phyloP scores from a whole-genome alignment of 2,329 filamentous ascomycete genomes.

The Alternaria dauci region DNA sequence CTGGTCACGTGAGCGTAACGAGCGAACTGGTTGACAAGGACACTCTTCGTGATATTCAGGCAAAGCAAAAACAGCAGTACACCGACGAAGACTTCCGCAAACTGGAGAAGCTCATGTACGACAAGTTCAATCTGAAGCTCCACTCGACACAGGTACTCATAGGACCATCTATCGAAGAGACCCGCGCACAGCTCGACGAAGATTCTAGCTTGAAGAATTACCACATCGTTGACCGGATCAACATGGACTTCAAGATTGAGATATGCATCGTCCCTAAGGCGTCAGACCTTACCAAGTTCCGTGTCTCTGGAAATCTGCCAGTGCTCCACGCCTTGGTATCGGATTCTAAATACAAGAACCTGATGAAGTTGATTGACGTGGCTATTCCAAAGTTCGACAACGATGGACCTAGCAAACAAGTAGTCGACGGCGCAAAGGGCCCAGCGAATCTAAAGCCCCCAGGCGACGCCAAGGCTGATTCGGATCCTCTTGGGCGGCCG shows the following conservation, averaged over 20 bases:
- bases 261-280: conserved; percentile 96
- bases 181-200: conserved; percentile 79
- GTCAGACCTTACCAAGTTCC: conserved; percentile 88
- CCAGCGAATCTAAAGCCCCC: conserved; percentile 50
- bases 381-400: conserved; percentile 84
- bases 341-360: conserved; percentile 93
- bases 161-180: conserved; percentile 89
- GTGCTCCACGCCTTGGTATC: conserved; percentile 91
- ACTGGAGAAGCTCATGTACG: conserved; percentile 94
- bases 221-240: conserved; percentile 96
- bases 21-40: conserved; percentile 92
- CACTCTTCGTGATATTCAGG: conserved; percentile 88
- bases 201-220: conserved; percentile 74
- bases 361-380: conserved; percentile 96
- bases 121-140: conserved; percentile 92
- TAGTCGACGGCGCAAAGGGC: conserved; percentile 45
- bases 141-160: conserved; percentile 96
- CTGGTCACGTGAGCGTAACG: conserved; percentile 92
- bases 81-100: conserved; percentile 87
- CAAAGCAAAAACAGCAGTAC: conserved; percentile 87
- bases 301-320: conserved; percentile 89
- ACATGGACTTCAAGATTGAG: conserved; percentile 96
- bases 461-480: conserved; percentile 36
- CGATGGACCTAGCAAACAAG: conserved; percentile 51
- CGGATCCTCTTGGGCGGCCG: conserved; percentile 58